A percentile compares a stretch with the other conserved stretches of the same genome.
These are phyloP conservation scores for Filobasidium floriforme DNA, from an alignment of 768 basidiomycete species.

Conservation along the genomic window DNA sequence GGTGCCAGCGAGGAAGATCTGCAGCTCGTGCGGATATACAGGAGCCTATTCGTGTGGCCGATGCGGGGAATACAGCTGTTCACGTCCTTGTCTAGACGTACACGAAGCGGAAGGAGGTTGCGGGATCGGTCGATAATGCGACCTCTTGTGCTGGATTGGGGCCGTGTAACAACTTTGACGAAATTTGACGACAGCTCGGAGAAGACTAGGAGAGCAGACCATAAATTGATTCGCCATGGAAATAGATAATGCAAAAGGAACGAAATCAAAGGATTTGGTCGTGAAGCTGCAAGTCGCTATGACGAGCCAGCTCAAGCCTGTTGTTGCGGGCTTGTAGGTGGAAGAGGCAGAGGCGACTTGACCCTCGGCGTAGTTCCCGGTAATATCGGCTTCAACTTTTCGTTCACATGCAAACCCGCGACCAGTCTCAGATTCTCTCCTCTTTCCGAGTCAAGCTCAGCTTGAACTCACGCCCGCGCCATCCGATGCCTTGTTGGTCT, in stretches of 20 bases:
- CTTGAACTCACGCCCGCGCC: neutral
- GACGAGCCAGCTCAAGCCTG: neutral
- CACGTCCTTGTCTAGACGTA: slow-evolving; percentile 30
- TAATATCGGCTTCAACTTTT: neutral
- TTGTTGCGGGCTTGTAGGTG: neutral
- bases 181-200: neutral
- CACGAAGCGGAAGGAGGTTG: slow-evolving; percentile 42
- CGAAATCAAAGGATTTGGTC: too few species aligned
- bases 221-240: neutral
- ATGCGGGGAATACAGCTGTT: slow-evolving; percentile 40
- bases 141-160: too few species aligned
- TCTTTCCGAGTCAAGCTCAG: neutral
- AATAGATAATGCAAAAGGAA: neutral
- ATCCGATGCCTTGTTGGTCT: slow-evolving; percentile 13
- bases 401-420: too few species aligned
- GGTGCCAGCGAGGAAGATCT: slow-evolving; percentile 32
- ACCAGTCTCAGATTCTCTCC: neutral
- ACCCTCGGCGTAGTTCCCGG: neutral
- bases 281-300: too few species aligned
- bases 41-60: slow-evolving; percentile 35
- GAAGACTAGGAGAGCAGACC: too few species aligned
- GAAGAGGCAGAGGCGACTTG: neutral
- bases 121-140: slow-evolving; percentile 33
- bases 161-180: neutral
- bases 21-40: slow-evolving; percentile 40